Evolutionary conservation across 1,139 yeast species (phyloP).

Genomic region (Lodderomyces elongisporus): DNA sequence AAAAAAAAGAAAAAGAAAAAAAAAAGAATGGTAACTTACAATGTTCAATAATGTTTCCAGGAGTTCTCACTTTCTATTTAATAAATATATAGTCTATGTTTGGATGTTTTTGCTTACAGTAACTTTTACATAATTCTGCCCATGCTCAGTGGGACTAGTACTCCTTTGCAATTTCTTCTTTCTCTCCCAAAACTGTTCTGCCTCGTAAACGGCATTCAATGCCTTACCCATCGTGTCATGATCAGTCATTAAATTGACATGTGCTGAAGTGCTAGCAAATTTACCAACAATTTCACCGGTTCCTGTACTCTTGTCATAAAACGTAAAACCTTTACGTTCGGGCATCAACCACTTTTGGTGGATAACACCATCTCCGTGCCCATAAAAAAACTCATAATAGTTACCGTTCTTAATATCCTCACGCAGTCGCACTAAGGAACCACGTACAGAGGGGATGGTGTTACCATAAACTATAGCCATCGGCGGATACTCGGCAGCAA

Average conservation of each 20-base stretch:
- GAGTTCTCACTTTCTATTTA: conserved; percentile 1
- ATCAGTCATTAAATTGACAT: conserved; percentile 75
- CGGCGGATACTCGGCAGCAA: conserved; percentile 63
- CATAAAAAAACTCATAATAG: conserved; percentile 72
- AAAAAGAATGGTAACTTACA: not conserved
- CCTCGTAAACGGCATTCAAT: conserved; percentile 52
- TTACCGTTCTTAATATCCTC: conserved; percentile 67
- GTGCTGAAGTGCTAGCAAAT: conserved; percentile 63
- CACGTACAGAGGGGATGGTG: conserved; percentile 78
- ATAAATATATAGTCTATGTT: too few species aligned
- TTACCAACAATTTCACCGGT: conserved; percentile 59
- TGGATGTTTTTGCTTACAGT: too few species aligned
- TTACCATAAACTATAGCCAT: conserved; percentile 77
- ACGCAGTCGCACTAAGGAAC: conserved; percentile 57
- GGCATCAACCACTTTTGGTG: conserved; percentile 83
- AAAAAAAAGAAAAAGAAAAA: not conserved
- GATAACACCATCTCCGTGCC: conserved; percentile 92
- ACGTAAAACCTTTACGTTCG: conserved; percentile 57
- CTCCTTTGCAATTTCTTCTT: conserved; percentile 5
- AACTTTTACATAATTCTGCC: too few species aligned
- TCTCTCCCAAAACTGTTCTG: conserved; percentile 40
- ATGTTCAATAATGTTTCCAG: not conserved
- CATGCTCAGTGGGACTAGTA: not conserved
- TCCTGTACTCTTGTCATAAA: conserved; percentile 27
- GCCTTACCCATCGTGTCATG: conserved; percentile 68